Conservation (phyloP, 2,329 filamentous ascomycete species). For the Lasiodiplodia citricola region DNA sequence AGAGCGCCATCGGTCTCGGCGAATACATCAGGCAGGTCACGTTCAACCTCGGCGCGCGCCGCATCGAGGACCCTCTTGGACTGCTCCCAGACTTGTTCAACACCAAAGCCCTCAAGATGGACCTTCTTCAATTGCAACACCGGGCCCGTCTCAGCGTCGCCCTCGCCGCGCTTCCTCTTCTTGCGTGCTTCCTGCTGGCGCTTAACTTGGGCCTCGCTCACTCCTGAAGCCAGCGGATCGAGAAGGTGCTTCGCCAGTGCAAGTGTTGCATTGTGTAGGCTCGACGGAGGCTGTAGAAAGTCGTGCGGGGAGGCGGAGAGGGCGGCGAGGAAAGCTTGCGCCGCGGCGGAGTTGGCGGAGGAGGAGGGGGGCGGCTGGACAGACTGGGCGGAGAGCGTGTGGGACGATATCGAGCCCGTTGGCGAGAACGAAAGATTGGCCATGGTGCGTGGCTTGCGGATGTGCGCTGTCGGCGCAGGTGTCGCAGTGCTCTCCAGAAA, state of each 20-base stretch:
- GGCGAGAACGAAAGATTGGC: conserved; percentile 36
- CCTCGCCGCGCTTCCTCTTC: conserved; percentile 75
- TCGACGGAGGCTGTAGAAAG: conserved; percentile 75
- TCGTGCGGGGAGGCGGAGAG: conserved; percentile 68
- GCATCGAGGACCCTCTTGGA: conserved; percentile 80
- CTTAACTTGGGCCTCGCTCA: conserved; percentile 74
- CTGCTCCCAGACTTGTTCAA: conserved; percentile 93
- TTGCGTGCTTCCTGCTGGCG: conserved; percentile 70
- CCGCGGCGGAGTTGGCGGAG: conserved; percentile 36
- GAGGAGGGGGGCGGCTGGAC: conserved; percentile 40
- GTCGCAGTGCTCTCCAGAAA: conserved; percentile 17
- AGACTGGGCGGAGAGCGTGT: conserved; percentile 46
- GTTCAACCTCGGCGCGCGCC: conserved; percentile 60
- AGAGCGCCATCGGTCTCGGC: conserved; percentile 44
- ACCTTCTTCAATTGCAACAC: conserved; percentile 80
- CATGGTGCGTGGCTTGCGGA: conserved; percentile 20
- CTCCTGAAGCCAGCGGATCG: conserved; percentile 75
- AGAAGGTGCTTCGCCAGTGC: conserved; percentile 79
- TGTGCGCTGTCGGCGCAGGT: background rate
- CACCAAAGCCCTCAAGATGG: conserved; percentile 84
- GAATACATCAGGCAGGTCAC: conserved; percentile 47
- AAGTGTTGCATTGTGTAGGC: conserved; percentile 72
- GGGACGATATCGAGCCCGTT: conserved; percentile 46
- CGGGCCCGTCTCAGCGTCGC: conserved; percentile 50
- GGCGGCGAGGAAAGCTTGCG: conserved; percentile 59